Conservation (phyloP, 2,329 filamentous ascomycete species). For the Kalmusia sp. region DNA sequence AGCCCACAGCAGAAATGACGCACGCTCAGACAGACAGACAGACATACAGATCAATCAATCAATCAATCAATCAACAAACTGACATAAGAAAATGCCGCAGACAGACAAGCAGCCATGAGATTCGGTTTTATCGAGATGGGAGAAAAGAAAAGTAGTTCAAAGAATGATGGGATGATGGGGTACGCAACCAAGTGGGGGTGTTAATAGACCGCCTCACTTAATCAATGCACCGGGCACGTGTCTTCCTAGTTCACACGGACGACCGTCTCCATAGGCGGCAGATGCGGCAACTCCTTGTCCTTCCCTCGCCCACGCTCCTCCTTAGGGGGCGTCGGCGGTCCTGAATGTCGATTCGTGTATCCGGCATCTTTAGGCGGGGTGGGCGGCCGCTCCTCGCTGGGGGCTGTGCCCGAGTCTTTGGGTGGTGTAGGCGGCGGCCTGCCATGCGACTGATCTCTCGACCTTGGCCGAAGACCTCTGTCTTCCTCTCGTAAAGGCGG, state of each 20-base stretch:
- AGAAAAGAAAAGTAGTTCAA: conserved; percentile 1
- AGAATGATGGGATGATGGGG: neutral
- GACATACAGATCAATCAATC: no score
- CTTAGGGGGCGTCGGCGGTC: conserved; percentile 51
- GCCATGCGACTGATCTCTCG: conserved; percentile 36
- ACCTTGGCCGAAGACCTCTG: conserved; percentile 8
- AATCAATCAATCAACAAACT: no score
- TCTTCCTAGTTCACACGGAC: conserved; percentile 37
- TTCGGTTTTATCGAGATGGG: neutral
- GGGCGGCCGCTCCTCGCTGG: conserved; percentile 38
- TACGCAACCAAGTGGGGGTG: neutral
- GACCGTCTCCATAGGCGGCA: conserved; percentile 40
- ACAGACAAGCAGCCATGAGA: conserved; percentile 5
- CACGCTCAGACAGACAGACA: no score
- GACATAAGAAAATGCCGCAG: conserved; percentile 1
- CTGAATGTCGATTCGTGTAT: conserved; percentile 33
- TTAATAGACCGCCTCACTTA: neutral
- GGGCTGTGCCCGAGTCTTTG: conserved; percentile 42
- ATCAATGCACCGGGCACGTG: neutral
- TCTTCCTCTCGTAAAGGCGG: conserved; percentile 32
- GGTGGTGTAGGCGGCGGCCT: conserved; percentile 55
- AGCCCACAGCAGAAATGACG: neutral
- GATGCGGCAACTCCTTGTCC: conserved; percentile 45
- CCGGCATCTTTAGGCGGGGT: conserved; percentile 47
- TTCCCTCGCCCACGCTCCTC: conserved; percentile 36